phyloP scores from a whole-genome alignment of 2,329 filamentous ascomycete species.

The Neonectria hederae region DNA sequence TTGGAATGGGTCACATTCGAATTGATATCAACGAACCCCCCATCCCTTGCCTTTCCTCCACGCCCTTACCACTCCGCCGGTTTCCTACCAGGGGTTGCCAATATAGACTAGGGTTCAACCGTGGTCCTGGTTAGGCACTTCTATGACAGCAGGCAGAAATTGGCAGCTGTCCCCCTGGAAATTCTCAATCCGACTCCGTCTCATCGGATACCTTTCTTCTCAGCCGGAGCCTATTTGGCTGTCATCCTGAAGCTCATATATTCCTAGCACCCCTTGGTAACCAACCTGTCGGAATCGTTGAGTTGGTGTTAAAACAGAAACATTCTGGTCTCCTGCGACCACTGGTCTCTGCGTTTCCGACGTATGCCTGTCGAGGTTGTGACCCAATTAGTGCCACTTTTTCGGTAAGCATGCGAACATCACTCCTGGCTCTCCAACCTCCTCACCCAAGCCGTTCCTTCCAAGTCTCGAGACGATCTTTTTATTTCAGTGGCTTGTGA shows the following conservation, averaged over 20 bases:
- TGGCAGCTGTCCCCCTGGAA: constrained; percentile 27
- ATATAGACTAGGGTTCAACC: constrained; percentile 24
- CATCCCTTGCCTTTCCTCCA: constrained; percentile 10
- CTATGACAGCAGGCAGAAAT: constrained; percentile 28
- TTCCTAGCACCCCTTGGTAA: constrained; percentile 18
- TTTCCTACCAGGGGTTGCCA: constrained; percentile 27
- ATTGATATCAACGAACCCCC: constrained; percentile 14
- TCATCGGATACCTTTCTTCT: constrained; percentile 16
- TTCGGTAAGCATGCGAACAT: constrained; percentile 37
- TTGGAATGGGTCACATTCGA: constrained; percentile 13
- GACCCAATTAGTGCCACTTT: constrained; percentile 19
- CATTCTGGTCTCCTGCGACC: constrained; percentile 6
- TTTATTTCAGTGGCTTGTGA: constrained; percentile 12
- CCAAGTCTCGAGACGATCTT: constrained; percentile 23
- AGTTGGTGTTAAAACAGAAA: constrained; percentile 23
- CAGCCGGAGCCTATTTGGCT: constrained; percentile 8
- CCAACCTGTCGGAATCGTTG: constrained; percentile 5
- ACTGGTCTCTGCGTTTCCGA: constrained; percentile 16
- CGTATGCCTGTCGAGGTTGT: constrained; percentile 12
- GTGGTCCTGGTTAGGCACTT: constrained; percentile 28
- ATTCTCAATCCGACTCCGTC: constrained; percentile 17
- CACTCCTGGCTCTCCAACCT: not conserved
- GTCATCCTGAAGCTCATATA: constrained; percentile 23
- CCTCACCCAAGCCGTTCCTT: constrained; percentile 14
- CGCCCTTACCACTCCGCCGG: constrained; percentile 31